These are phyloP conservation scores for Staphylotrichum tortipilum DNA, from an alignment of 495 filamentous ascomycete species.

Conservation along the genomic window DNA sequence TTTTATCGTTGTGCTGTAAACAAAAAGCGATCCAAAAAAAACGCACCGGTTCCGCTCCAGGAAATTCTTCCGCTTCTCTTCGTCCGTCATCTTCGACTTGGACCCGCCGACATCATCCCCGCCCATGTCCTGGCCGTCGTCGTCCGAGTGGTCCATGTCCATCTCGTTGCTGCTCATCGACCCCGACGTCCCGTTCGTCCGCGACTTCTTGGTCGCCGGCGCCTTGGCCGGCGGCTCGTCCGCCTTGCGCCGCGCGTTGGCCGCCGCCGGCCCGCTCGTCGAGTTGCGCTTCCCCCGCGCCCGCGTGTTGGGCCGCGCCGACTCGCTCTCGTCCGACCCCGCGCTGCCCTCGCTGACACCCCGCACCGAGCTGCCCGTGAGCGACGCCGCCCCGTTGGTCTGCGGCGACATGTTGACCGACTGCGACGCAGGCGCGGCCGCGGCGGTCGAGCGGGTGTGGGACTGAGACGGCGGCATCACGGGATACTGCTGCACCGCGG, in stretches of 20 bases:
- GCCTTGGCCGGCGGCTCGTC: constrained; percentile 63
- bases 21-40: neutral
- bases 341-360: constrained; percentile 63
- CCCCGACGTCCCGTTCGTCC: constrained; percentile 43
- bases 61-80: constrained; percentile 98
- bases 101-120: constrained; percentile 35
- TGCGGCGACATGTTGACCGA: constrained; percentile 44
- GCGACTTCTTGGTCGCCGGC: constrained; percentile 61
- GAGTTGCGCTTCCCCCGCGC: constrained; percentile 62
- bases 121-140: constrained; percentile 35
- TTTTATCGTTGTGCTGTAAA: too few species aligned
- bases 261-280: constrained; percentile 12
- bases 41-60: constrained; percentile 89
- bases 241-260: constrained; percentile 62
- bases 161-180: constrained; percentile 21
- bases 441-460: constrained; percentile 26
- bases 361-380: constrained; percentile 37
- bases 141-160: constrained; percentile 23
- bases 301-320: constrained; percentile 49
- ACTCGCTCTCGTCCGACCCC: constrained; percentile 66
- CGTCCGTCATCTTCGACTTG: constrained; percentile 88
- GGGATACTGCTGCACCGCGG: constrained; percentile 43
- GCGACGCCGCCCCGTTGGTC: constrained; percentile 39
- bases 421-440: constrained; percentile 21
- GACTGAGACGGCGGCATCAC: constrained; percentile 40